phyloP scores from a whole-genome alignment of 2,329 filamentous ascomycete genomes.

The Colletotrichum phormii region DNA sequence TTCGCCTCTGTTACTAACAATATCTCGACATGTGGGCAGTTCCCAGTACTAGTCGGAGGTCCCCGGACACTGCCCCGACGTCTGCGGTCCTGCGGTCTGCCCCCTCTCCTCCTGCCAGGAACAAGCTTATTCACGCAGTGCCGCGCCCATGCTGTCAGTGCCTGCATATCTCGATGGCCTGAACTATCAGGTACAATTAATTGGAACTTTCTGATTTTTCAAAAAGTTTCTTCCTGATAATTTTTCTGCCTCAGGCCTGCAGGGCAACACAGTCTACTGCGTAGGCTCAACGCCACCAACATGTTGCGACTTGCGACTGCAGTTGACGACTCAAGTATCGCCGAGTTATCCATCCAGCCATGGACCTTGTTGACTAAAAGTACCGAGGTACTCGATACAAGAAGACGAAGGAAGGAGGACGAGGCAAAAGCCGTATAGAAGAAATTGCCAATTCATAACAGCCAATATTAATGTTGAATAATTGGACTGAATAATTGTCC shows the following conservation, averaged over 20 bases:
- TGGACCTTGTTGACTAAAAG: neutral
- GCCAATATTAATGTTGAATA: neutral
- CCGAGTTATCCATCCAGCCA: neutral
- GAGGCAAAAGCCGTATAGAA: neutral
- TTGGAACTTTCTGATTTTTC: slow-evolving; percentile 3
- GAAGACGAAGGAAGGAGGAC: neutral
- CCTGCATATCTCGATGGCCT: slow-evolving; percentile 17
- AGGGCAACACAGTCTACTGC: neutral
- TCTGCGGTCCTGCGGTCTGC: neutral
- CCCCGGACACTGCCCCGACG: slow-evolving; percentile 5
- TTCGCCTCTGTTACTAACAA: neutral
- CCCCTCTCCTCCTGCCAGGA: slow-evolving; percentile 4
- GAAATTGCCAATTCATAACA: neutral
- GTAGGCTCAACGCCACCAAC: slow-evolving; percentile 5
- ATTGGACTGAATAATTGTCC: neutral
- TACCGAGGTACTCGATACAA: neutral
- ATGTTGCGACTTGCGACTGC: neutral
- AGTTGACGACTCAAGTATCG: neutral
- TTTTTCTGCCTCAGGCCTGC: neutral
- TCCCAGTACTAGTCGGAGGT: neutral
- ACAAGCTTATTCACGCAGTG: slow-evolving; percentile 27
- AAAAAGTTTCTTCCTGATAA: neutral
- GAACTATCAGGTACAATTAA: neutral
- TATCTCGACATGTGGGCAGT: neutral
- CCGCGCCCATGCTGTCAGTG: slow-evolving; percentile 8